Evolutionary conservation across 2,329 filamentous ascomycete species (phyloP).

Genomic region (Aquanectria penicillioides): DNA sequence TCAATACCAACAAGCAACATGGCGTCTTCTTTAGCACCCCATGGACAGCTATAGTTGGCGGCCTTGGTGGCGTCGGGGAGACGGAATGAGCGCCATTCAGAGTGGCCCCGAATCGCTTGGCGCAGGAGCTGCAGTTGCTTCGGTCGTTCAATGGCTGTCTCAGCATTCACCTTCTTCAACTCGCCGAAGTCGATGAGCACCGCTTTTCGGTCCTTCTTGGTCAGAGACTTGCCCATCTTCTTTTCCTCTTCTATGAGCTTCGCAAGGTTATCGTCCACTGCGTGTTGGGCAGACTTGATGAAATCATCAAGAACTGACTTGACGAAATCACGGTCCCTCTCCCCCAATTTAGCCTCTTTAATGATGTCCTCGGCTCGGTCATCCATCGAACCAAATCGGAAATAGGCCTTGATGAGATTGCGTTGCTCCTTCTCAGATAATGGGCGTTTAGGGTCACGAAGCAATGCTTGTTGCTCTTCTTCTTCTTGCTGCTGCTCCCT

Average conservation of each 20-base stretch:
- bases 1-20: constrained; percentile 97
- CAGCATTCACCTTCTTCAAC: constrained; percentile 94
- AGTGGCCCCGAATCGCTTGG: constrained; percentile 71
- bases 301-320: constrained; percentile 81
- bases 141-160: constrained; percentile 92
- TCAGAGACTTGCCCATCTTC: constrained; percentile 80
- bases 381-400: constrained; percentile 90
- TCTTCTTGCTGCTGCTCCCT: constrained; percentile 73
- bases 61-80: constrained; percentile 92
- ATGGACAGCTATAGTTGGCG: constrained; percentile 89
- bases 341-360: constrained; percentile 83
- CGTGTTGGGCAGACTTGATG: constrained; percentile 65
- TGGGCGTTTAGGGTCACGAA: constrained; percentile 86
- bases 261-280: constrained; percentile 74
- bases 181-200: constrained; percentile 94
- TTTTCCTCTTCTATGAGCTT: constrained; percentile 84
- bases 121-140: constrained; percentile 87
- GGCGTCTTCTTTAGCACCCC: constrained; percentile 93
- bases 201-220: constrained; percentile 98
- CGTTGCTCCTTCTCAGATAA: constrained; percentile 93
- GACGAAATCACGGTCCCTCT: constrained; percentile 84
- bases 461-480: constrained; percentile 76
- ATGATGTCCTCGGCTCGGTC: constrained; percentile 90
- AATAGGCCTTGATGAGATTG: constrained; percentile 88
- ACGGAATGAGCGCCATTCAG: constrained; percentile 83